A percentile compares a stretch with the other conserved stretches of the same genome.
These are phyloP conservation scores for Bipolaris gigantea DNA, from an alignment of 2,329 filamentous ascomycete species.

Conservation along the genomic window DNA sequence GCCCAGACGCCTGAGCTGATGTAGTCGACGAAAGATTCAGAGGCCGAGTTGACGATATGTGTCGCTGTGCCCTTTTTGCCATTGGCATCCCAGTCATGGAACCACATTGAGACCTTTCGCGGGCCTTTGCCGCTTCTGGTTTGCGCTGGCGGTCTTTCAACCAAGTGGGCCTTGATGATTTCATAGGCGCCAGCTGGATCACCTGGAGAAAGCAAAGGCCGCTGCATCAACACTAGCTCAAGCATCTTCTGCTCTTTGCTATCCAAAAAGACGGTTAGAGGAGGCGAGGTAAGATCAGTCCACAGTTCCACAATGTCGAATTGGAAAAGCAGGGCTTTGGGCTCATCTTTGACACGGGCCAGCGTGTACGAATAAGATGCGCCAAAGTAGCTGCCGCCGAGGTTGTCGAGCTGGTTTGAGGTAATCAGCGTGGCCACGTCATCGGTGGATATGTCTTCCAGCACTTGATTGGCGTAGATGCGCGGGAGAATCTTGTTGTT, in stretches of 20 bases:
- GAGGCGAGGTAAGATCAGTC: slow-evolving; percentile 17
- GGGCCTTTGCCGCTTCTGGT: not conserved
- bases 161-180: slow-evolving; percentile 28
- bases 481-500: slow-evolving; percentile 21
- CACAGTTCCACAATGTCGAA: slow-evolving; percentile 36
- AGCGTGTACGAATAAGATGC: slow-evolving; percentile 36
- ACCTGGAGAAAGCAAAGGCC: slow-evolving; percentile 26
- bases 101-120: slow-evolving; percentile 25
- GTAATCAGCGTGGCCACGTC: slow-evolving; percentile 20
- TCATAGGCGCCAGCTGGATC: slow-evolving; percentile 25
- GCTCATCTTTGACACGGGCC: slow-evolving; percentile 17
- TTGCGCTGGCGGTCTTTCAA: slow-evolving; percentile 7
- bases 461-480: slow-evolving; percentile 37
- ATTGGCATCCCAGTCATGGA: slow-evolving; percentile 34
- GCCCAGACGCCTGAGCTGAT: slow-evolving; percentile 31
- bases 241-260: slow-evolving; percentile 30
- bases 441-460: slow-evolving; percentile 22
- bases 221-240: slow-evolving; percentile 31
- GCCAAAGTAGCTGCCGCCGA: slow-evolving; percentile 30
- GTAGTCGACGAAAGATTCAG: slow-evolving; percentile 17
- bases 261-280: slow-evolving; percentile 21
- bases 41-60: slow-evolving; percentile 20
- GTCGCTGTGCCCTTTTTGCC: slow-evolving; percentile 33
- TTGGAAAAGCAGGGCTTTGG: slow-evolving; percentile 29
- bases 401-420: slow-evolving; percentile 27